Conservation (phyloP, 2,329 filamentous ascomycete genomes). For the Fusarium neocosmosporiellum region DNA sequence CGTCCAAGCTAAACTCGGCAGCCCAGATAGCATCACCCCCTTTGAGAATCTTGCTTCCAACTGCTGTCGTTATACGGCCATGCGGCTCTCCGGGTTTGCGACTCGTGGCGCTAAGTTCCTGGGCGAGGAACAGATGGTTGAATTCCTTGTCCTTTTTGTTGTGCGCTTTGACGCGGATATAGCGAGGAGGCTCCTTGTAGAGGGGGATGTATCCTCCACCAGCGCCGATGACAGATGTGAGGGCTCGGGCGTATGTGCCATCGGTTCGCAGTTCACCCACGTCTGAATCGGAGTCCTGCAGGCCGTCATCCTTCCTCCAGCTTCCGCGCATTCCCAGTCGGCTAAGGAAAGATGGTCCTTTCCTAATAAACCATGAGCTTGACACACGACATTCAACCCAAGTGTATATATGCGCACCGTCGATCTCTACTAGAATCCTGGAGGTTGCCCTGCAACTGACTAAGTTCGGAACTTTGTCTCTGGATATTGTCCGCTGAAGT, state of each 20-base stretch:
- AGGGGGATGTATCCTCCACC: slow-evolving; percentile 81
- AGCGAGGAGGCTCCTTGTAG: slow-evolving; percentile 88
- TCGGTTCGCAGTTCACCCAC: slow-evolving; percentile 75
- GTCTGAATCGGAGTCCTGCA: slow-evolving; percentile 76
- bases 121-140: slow-evolving; percentile 88
- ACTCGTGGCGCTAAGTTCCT: slow-evolving; percentile 81
- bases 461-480: slow-evolving; percentile 55
- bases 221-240: slow-evolving; percentile 78
- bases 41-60: slow-evolving; percentile 55
- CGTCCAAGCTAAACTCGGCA: slow-evolving; percentile 91
- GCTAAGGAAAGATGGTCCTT: slow-evolving; percentile 90
- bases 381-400: background rate
- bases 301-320: slow-evolving; percentile 77
- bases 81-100: slow-evolving; percentile 45
- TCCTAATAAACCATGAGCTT: slow-evolving; percentile 63
- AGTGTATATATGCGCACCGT: slow-evolving; percentile 65
- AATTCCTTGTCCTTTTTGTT: slow-evolving; percentile 87
- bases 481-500: slow-evolving; percentile 56
- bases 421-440: slow-evolving; percentile 69
- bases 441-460: slow-evolving; percentile 51
- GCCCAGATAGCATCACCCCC: slow-evolving; percentile 85
- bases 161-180: slow-evolving; percentile 85
- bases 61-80: slow-evolving; percentile 49
- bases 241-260: slow-evolving; percentile 84
- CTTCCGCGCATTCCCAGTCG: slow-evolving; percentile 77